phyloP scores from a whole-genome alignment of 805 yeast species.

The Kluyveromyces starmeri region DNA sequence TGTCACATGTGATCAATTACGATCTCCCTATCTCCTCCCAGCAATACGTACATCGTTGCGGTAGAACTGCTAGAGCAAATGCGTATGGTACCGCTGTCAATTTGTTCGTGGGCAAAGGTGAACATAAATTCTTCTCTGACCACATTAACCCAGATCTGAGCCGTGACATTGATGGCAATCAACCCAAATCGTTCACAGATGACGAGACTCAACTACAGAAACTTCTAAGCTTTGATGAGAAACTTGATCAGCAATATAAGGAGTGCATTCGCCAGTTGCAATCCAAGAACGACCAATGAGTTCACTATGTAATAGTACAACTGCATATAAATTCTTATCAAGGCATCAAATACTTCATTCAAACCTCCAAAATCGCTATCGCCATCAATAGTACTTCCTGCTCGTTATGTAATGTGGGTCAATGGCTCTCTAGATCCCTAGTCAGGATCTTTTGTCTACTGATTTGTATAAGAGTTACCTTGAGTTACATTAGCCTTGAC shows the following conservation, averaged over 20 bases:
- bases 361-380: too few species aligned
- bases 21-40: constrained; percentile 83
- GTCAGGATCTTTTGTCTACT: too few species aligned
- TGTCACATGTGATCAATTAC: constrained; percentile 76
- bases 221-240: constrained; percentile 27
- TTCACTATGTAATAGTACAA: too few species aligned
- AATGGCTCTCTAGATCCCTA: too few species aligned
- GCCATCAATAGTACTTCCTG: too few species aligned
- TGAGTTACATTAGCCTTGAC: too few species aligned
- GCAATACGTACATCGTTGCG: constrained; percentile 93
- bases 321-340: too few species aligned
- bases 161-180: constrained; percentile 33
- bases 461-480: too few species aligned
- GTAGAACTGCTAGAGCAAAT: constrained; percentile 95
- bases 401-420: too few species aligned
- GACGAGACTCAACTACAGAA: constrained; percentile 6
- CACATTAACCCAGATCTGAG: constrained; percentile 44
- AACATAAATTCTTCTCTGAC: constrained; percentile 52
- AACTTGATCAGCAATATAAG: constrained; percentile 35
- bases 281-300: too few species aligned
- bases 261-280: constrained; percentile 33
- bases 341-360: too few species aligned
- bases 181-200: constrained; percentile 21
- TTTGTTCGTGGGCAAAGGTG: constrained; percentile 70
- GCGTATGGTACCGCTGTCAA: constrained; percentile 67